Conservation (phyloP, 2,329 filamentous ascomycete genomes). For the Trichoderma gracile region DNA sequence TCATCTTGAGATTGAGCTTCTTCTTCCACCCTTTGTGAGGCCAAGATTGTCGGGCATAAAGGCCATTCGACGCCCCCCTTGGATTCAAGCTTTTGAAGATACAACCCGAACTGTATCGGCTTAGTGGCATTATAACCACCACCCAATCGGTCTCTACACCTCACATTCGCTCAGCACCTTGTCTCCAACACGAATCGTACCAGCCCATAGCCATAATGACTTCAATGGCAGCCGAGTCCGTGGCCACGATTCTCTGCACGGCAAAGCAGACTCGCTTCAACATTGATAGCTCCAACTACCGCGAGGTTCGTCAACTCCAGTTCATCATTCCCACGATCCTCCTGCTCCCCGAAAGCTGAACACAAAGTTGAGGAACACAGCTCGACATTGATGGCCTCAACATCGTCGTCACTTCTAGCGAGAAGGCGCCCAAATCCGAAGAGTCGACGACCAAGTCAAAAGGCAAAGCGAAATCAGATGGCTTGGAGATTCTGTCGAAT, state of each 20-base stretch:
- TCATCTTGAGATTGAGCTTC: background rate
- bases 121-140: background rate
- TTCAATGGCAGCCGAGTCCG: conserved; percentile 52
- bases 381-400: conserved; percentile 72
- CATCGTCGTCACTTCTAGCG: conserved; percentile 60
- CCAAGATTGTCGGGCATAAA: background rate
- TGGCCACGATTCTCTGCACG: conserved; percentile 59
- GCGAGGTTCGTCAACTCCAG: conserved; percentile 49
- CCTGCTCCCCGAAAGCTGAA: background rate
- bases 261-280: conserved; percentile 70
- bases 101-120: background rate
- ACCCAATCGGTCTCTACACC: background rate
- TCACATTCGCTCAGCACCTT: background rate
- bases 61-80: background rate
- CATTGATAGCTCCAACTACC: conserved; percentile 55
- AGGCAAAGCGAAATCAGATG: conserved; percentile 46
- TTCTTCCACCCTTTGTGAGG: background rate
- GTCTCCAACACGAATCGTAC: background rate
- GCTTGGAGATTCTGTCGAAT: conserved; percentile 68
- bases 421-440: conserved; percentile 29
- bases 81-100: background rate
- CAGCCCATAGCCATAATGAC: conserved; percentile 40
- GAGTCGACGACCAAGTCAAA: conserved; percentile 52
- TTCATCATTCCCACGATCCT: background rate
- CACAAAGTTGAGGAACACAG: conserved; percentile 38